phyloP scores from a whole-genome alignment of 495 filamentous ascomycete species.

The Aspergillus mulundensis region DNA sequence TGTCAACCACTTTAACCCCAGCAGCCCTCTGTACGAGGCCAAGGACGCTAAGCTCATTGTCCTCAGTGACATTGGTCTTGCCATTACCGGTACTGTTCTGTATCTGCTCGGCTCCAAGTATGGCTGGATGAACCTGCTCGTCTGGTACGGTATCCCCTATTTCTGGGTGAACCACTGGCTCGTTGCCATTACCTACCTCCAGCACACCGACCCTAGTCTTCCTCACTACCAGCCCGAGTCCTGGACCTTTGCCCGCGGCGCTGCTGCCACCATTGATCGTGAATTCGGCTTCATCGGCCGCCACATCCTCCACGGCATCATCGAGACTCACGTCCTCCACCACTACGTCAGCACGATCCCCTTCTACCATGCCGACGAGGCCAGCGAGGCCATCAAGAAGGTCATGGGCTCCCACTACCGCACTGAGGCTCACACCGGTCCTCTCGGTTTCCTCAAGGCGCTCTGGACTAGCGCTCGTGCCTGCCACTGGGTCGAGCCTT shows the following conservation, averaged over 20 bases:
- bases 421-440: slow-evolving; percentile 47
- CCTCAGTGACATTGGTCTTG: slow-evolving; percentile 77
- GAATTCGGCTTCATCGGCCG: slow-evolving; percentile 59
- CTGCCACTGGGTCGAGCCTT: slow-evolving; percentile 59
- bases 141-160: slow-evolving; percentile 95
- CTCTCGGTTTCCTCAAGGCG: slow-evolving; percentile 51
- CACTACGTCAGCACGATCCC: slow-evolving; percentile 60
- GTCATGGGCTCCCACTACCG: slow-evolving; percentile 57
- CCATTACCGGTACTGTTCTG: slow-evolving; percentile 51
- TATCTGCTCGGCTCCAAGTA: slow-evolving; percentile 64
- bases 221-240: slow-evolving; percentile 53
- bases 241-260: slow-evolving; percentile 57
- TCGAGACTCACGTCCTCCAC: slow-evolving; percentile 59
- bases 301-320: slow-evolving; percentile 57
- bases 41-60: slow-evolving; percentile 80
- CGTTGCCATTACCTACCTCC: slow-evolving; percentile 60
- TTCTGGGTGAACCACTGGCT: slow-evolving; percentile 98
- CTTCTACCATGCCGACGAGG: slow-evolving; percentile 60
- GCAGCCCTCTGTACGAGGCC: slow-evolving; percentile 85
- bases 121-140: slow-evolving; percentile 77
- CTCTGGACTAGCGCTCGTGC: slow-evolving; percentile 49
- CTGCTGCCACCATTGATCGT: slow-evolving; percentile 57
- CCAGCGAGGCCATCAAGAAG: slow-evolving; percentile 55
- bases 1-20: slow-evolving; percentile 92
- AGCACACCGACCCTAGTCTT: slow-evolving; percentile 58